Base-by-base conservation (phyloP, 352 stramenopile genomes). In the Bremia lactucae region DNA sequence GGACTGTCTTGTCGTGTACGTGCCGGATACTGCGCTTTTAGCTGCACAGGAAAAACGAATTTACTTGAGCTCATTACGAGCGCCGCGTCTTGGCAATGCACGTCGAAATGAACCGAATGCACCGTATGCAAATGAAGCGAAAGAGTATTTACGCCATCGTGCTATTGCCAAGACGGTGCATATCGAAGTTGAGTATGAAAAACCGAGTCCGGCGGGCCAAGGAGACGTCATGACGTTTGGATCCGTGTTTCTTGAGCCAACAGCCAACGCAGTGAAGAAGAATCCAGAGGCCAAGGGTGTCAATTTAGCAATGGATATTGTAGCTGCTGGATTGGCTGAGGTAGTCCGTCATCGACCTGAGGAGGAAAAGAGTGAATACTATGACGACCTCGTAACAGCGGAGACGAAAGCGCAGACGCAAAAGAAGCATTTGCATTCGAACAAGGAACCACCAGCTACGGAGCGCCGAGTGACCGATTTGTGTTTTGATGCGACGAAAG, bases 151-250 rank as follows among this genome's bases (percentile, higher is more conserved):
- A 41, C 78, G 95, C 29, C 62, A 92, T 39, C 69, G 95, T 31
- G 77, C 85, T 14, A 95, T 98, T 52, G 92, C 95, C 31, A 97
- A 97, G 65, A 75, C 48, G 23, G 94, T 97, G 24, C 87, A 86
- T 38, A 79, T 98, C 33, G 86, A 92, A 42, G 86, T 99, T 29
- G 90, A 98, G 54, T 99, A 99, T 72, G 93, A 98, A 55, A 91
- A 96, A 56, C 79, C 96, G 22, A 97, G 96, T 60, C 65, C 72
- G 1, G 51, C 62, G 5, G 73, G 70, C 11, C 71, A 87, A 24
- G 74, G 79, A 57, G 43, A 72, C 64, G 51, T 91, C 38, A 83
- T 89, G 73, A 83, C 68, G 46, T 98, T 97, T 61, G 94, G 74
- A 33, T 97, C 89, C 16, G 59, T 98, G 50, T 84, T 95, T 14